Evolutionary conservation across 805 yeast genomes (phyloP), one percentile per base, ranked within the genome.

Genomic region (Pichia kluyveri): DNA sequence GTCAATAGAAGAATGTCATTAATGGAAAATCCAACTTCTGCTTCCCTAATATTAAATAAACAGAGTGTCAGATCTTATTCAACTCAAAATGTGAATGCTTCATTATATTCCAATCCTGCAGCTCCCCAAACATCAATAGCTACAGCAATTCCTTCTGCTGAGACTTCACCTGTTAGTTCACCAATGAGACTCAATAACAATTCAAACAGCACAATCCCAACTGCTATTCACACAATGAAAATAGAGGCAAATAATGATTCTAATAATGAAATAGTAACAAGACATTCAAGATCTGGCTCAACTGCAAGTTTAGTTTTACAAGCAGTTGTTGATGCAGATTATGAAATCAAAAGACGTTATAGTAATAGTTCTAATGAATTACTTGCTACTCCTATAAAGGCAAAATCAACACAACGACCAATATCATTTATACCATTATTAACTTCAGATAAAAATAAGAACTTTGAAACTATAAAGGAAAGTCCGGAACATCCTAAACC

Each of bases 251-350:
- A 26, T 28, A 43, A 36, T 27, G 31, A 26, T 31, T 14, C 19
- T n/a, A 26, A 17, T 15, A 34, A 19, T 14, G 32, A 30, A 23
- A 17, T 18, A 10, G 40, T 15, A 14, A 41, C 43, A 36, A 46
- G 50, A 30, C 57, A 51, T 38, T 37, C 51, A 34, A 40, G 60
- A 50, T 26, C 67, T 54, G 60, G 72, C 50, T 69, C 80, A 1
- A 69, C 85, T 2, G 90, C 88, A 4, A 78, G 86, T 37, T 59
- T 72, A 51, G 90, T 84, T 10, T 68, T 84, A 50, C 86, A 83
- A 59, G 89, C 89, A 0, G 84, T 83, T 46, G 88, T 80, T 14
- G 78, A 80, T 51, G 86, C 85, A 9, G 82, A 77, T 56, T 57
- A 55, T 43, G 68, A 67, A 50, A 59, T 55, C 31, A 57, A 60